Percentiles rank a stretch among this genome's conserved stretches.
These are phyloP conservation scores for Zygotorulaspora mrakii DNA, from an alignment of 1,139 yeast species.

Conservation along the genomic window DNA sequence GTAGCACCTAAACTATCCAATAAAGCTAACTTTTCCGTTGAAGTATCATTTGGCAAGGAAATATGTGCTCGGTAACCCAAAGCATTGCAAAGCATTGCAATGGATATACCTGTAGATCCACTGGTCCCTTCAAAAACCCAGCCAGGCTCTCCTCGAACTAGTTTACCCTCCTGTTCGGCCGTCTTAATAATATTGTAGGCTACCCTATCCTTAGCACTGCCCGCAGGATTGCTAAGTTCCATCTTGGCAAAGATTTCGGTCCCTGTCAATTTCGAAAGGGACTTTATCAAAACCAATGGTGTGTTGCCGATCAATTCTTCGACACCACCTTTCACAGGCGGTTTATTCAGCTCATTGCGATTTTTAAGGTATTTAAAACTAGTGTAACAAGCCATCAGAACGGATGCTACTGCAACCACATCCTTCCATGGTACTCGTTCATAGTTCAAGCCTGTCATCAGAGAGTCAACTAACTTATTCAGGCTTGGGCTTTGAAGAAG, in stretches of 20 bases:
- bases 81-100: slow-evolving; percentile 83
- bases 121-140: slow-evolving; percentile 85
- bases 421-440: slow-evolving; percentile 17
- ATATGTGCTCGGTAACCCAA: slow-evolving; percentile 87
- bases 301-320: slow-evolving; percentile 83
- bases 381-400: slow-evolving; percentile 17
- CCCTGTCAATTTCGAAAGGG: slow-evolving; percentile 72
- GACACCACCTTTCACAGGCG: slow-evolving; percentile 40
- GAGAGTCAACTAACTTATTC: neutral
- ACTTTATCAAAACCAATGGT: slow-evolving; percentile 72
- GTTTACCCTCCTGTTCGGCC: slow-evolving; percentile 57
- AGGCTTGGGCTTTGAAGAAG: neutral
- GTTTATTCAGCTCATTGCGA: slow-evolving; percentile 5
- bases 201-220: slow-evolving; percentile 92
- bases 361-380: slow-evolving; percentile 15
- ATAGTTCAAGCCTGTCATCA: neutral
- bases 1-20: slow-evolving; percentile 74
- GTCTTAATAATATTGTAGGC: slow-evolving; percentile 76
- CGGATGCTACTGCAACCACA: slow-evolving; percentile 15
- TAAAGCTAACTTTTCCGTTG: slow-evolving; percentile 71
- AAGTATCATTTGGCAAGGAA: slow-evolving; percentile 93
- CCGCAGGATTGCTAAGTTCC: slow-evolving; percentile 86
- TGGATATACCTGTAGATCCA: slow-evolving; percentile 93
- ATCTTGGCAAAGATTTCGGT: slow-evolving; percentile 82
- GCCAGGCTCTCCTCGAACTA: slow-evolving; percentile 51